These are phyloP conservation scores for Fusarium graminum DNA, from an alignment of 2,329 filamentous ascomycete genomes.

Conservation along the genomic window DNA sequence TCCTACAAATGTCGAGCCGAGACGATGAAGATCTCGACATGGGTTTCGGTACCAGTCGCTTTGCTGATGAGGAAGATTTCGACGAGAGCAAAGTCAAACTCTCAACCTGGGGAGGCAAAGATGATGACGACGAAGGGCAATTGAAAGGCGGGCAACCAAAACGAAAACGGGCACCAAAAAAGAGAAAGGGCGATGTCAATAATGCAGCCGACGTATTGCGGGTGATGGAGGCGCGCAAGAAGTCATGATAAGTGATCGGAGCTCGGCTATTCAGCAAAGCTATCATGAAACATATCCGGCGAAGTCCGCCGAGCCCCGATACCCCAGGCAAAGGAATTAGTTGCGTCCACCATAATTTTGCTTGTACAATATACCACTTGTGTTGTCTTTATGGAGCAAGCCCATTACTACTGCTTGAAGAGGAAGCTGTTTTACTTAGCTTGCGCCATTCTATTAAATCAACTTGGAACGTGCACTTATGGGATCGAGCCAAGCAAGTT, in stretches of 20 bases:
- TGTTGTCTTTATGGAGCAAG: neutral
- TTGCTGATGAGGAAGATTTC: slow-evolving; percentile 88
- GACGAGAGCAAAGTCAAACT: slow-evolving; percentile 77
- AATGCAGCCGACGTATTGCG: slow-evolving; percentile 83
- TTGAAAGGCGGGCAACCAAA: slow-evolving; percentile 64
- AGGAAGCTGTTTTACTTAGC: slow-evolving; percentile 31
- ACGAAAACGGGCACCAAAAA: slow-evolving; percentile 79
- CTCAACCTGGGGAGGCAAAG: slow-evolving; percentile 72
- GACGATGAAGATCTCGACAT: slow-evolving; percentile 94
- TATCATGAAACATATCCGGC: slow-evolving; percentile 32
- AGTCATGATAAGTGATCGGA: slow-evolving; percentile 42
- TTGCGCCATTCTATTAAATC: slow-evolving; percentile 18
- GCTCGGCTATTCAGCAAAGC: slow-evolving; percentile 4
- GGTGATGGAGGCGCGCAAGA: slow-evolving; percentile 75
- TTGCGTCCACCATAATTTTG: slow-evolving; percentile 1
- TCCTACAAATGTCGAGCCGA: slow-evolving; percentile 79
- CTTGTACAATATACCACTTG: neutral
- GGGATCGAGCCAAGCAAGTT: slow-evolving; percentile 10
- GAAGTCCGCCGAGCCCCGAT: slow-evolving; percentile 20
- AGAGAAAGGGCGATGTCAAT: slow-evolving; percentile 83
- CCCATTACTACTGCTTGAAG: slow-evolving; percentile 15
- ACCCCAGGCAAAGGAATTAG: slow-evolving; percentile 5
- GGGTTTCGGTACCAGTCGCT: slow-evolving; percentile 89
- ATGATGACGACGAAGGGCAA: slow-evolving; percentile 60
- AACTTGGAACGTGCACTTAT: slow-evolving; percentile 23